Base-by-base conservation (phyloP, 1,284 basidiomycete species). In the Schizophyllum amplum region DNA sequence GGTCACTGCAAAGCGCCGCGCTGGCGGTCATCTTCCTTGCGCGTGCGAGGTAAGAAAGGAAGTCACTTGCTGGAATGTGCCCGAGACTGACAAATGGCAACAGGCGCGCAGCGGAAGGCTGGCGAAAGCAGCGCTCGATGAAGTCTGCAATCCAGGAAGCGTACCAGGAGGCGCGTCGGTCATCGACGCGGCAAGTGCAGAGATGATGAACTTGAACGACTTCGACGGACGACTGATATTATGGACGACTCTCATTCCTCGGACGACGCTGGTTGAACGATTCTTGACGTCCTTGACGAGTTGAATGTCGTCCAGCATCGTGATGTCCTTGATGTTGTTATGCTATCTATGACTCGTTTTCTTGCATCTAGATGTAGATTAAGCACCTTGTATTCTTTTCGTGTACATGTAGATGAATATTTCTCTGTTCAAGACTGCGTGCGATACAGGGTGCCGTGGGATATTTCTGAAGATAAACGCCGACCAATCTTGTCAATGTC, bases 21-120 rank as follows among this genome's bases (percentile, higher is more conserved):
- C 68, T 81, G 27, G 79, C 80, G 22, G 73, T 91, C 1, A 63
- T 91, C 47, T 90, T 92, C 71, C 68, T 87, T 33, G 72, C 79
- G 46, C 81, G 90, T 50, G 74, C 79, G n/a, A 82, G 74, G 90
- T 91, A 67, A 67, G 84, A 21, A n/a, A n/a, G n/a, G n/a, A n/a
- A 9, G 7, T 4, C 7, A 13, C 7, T 13, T 9, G 4, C 2
- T 42, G 7, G 3, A 42, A 42, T 9, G 7, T 4, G 33, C 17
- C 13, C 3, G 17, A 13, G 33, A 3, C 4, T 42, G 7, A 3
- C 17, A 17, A 42, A 9, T 9, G 17, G 33, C 33, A 3, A 4
- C 7, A 42, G 33, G 7, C 33, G 33, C 7, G 33, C 33, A 42
- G 11, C 33, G 33, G 33, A 57, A 54, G 52, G 52, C 57, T 50